Evolutionary conservation across 2,329 filamentous ascomycete genomes (phyloP), one percentile per base, ranked within the genome.

Genomic region (Berkeleyomyces basicola): DNA sequence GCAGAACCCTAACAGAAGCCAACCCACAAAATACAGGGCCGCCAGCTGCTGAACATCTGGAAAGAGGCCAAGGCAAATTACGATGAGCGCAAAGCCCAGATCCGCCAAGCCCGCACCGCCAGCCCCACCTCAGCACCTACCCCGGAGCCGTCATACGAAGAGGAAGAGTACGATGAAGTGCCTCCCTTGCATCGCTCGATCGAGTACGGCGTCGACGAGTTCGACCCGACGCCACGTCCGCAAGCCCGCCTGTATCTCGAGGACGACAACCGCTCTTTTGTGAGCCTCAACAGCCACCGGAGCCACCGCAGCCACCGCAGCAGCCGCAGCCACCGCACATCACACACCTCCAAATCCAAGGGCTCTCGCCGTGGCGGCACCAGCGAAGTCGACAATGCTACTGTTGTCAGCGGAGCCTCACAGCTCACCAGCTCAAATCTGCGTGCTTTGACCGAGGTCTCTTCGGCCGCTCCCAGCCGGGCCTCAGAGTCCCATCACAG

Each of bases 31-130:
- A 31, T 49, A 16, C 70, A 95, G 90, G 90, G 90, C 70, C 96
- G 95, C 75, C 88, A 96, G 69, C 78, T 97, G 33, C 82, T 95
- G 70, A 86, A 84, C 71, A 86, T 96, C 70, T 95, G 95, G 79
- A 95, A 90, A 72, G 90, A 96, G 71, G 92, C 91, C 66, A 90
- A 89, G 71, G 83, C 85, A 61, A 88, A 88, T 64, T 97, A 97
- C 74, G 81, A 85, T 63, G 89, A 95, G 70, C 88, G 88, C 70
- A 96, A 95, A 73, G 86, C 88, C 5, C 84, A 90, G 68, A 80
- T 96, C 68, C 84, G 84, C 71, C 83, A 85, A 23, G 83, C 88
- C 67, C 75, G 75, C 11, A 70, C 72, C n/a, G 68, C 3, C 79
- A 33, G 51, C 55, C 3, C 57, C 11, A 33, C 53, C 39, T 39